A percentile compares a stretch with the other conserved stretches of the same genome.
Conservation (phyloP, 148 eudicot genomes). For the Heliosperma pusillum region DNA sequence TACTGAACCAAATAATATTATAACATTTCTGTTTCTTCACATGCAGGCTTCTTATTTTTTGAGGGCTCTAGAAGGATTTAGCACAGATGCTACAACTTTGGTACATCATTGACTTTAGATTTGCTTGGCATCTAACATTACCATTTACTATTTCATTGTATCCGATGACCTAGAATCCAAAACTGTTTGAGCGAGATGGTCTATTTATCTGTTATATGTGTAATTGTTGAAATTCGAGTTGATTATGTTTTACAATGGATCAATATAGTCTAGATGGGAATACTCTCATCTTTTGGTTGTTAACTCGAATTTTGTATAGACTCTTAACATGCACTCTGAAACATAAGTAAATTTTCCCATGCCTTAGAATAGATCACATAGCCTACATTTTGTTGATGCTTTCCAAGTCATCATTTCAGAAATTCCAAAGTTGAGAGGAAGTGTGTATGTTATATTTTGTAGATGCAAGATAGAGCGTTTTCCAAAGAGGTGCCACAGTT, state of each 20-base stretch:
- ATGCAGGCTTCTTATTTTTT: conserved; percentile 44
- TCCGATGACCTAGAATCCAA: neutral
- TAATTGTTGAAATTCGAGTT: neutral
- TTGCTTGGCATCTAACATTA: neutral
- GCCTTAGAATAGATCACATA: neutral
- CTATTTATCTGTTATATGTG: neutral
- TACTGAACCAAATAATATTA: too few relatives aligned
- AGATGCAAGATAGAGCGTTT: conserved; percentile 40
- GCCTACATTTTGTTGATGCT: neutral
- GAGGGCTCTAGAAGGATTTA: conserved; percentile 36
- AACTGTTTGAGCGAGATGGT: conserved; percentile 11
- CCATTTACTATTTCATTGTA: neutral
- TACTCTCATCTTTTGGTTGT: neutral
- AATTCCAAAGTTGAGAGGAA: neutral
- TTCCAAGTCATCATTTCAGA: neutral
- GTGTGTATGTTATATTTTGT: conserved; percentile 18
- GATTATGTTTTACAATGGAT: neutral
- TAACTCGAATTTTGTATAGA: neutral
- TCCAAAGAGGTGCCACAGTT: conserved; percentile 44
- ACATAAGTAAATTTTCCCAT: neutral
- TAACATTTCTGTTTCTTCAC: conserved; percentile 16
- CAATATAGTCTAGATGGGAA: neutral
- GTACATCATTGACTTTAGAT: conserved; percentile 29
- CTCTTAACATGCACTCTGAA: neutral
- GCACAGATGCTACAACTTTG: conserved; percentile 38